Evolutionary conservation across 257 asterid genomes (phyloP).

Genomic region (Ballota nigra): DNA sequence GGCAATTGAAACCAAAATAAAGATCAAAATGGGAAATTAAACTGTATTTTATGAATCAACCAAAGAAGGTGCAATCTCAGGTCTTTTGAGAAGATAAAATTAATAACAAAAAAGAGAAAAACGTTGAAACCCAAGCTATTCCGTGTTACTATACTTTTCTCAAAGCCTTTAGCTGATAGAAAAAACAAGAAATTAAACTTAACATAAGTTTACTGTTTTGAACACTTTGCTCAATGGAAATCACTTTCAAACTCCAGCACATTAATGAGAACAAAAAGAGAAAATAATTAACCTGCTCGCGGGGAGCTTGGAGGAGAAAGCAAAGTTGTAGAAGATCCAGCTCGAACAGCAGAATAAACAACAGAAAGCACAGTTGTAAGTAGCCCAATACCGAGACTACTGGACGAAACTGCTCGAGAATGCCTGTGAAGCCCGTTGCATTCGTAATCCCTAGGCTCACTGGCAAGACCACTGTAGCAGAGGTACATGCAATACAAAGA

Average conservation of each 20-base stretch:
- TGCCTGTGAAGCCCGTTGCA: slow-evolving; percentile 92
- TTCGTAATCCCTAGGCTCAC: slow-evolving; percentile 87
- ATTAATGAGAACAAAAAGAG: not conserved
- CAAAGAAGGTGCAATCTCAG: not conserved
- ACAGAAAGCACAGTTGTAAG: slow-evolving; percentile 78
- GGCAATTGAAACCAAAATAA: no score
- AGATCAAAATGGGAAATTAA: not conserved
- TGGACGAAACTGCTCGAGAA: slow-evolving; percentile 73
- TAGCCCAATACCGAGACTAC: slow-evolving; percentile 71
- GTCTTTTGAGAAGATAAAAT: not conserved
- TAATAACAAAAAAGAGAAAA: not conserved
- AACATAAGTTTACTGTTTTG: not conserved
- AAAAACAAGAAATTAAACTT: not conserved
- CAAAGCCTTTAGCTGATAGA: not conserved
- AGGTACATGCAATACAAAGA: slow-evolving; percentile 94
- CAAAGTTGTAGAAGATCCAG: slow-evolving; percentile 79
- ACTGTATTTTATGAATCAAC: not conserved
- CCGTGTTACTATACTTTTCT: not conserved
- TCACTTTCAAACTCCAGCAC: not conserved
- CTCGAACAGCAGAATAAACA: slow-evolving; percentile 88
- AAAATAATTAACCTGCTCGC: slow-evolving; percentile 52
- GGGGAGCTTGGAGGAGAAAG: slow-evolving; percentile 93
- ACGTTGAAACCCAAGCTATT: not conserved
- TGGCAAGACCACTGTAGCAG: slow-evolving; percentile 87
- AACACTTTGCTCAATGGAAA: not conserved